Conservation (phyloP, 768 basidiomycete genomes). For the Goffeauzyma gilvescens region DNA sequence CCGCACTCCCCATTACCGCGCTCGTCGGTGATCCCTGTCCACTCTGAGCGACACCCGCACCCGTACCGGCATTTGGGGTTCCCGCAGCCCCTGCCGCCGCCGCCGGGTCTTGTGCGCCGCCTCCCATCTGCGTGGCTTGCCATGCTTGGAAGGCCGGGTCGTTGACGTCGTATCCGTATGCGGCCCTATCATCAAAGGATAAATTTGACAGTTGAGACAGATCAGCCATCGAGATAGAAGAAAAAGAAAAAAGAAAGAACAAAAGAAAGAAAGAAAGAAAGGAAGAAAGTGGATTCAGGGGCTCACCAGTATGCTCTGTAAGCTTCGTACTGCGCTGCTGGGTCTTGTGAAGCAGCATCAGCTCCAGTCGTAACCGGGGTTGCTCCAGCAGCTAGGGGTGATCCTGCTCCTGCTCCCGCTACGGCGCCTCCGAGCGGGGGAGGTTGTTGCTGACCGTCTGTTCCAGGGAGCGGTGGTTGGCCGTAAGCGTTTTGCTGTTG, state of each 20-base stretch:
- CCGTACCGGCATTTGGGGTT: not conserved
- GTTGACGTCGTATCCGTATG: slow-evolving; percentile 30
- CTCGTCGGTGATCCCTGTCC: slow-evolving; percentile 26
- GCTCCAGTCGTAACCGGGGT: slow-evolving; percentile 14
- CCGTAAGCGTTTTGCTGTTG: slow-evolving; percentile 6
- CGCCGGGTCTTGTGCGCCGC: slow-evolving; percentile 12
- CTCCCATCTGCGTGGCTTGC: slow-evolving; percentile 18
- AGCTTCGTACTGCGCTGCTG: slow-evolving; percentile 15
- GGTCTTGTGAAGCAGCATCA: slow-evolving; percentile 10
- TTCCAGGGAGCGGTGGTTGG: too few species aligned
- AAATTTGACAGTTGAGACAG: not conserved
- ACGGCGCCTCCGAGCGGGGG: slow-evolving; percentile 11
- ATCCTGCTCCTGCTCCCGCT: slow-evolving; percentile 15
- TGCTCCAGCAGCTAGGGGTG: too few species aligned
- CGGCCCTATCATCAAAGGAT: slow-evolving; percentile 9
- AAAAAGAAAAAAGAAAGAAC: not conserved
- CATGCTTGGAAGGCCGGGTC: slow-evolving; percentile 31
- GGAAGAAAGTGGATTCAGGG: not conserved
- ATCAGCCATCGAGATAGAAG: not conserved
- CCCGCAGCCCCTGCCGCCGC: slow-evolving; percentile 3
- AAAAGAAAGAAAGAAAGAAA: not conserved
- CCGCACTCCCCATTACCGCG: slow-evolving; percentile 7
- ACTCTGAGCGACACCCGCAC: slow-evolving; percentile 6
- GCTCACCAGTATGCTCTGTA: slow-evolving; percentile 28
- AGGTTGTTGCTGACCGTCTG: slow-evolving; percentile 4